Percentiles rank a stretch among this genome's conserved stretches.
These are phyloP conservation scores for Helianthus annuus DNA, from an alignment of 129 eudicot genomes.

Conservation along the genomic window DNA sequence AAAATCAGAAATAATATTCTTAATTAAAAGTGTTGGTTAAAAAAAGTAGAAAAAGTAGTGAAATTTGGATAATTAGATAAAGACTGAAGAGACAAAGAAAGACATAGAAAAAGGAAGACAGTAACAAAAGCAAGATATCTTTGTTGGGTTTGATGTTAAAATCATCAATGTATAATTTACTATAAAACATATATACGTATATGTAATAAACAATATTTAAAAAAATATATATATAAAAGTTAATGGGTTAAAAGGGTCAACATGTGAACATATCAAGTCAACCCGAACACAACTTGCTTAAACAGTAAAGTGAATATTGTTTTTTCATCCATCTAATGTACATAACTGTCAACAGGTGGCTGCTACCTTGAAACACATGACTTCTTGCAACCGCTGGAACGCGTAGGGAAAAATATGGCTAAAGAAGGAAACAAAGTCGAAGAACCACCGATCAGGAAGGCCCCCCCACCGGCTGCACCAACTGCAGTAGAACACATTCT, in stretches of 20 bases:
- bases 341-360: conserved; percentile 12
- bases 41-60: background rate
- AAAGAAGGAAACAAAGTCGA: conserved; percentile 27
- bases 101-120: conserved; percentile 33
- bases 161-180: conserved; percentile 2
- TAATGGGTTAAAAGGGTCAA: too few relatives aligned
- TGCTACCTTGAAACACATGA: conserved; percentile 44
- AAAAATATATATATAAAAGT: too few relatives aligned
- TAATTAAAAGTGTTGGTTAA: background rate
- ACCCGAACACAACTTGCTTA: too few relatives aligned
- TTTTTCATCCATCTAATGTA: background rate
- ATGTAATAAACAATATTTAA: background rate
- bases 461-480: conserved; percentile 19
- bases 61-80: conserved; percentile 8
- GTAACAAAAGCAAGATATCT: conserved; percentile 32
- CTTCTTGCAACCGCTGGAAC: conserved; percentile 40
- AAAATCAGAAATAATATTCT: too few relatives aligned
- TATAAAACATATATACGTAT: too few relatives aligned
- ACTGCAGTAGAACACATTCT: conserved; percentile 57
- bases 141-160: conserved; percentile 35
- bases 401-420: conserved; percentile 20
- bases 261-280: too few relatives aligned
- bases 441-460: background rate
- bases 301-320: background rate
- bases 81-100: conserved; percentile 33